phyloP scores from a whole-genome alignment of 345 rosid genomes.

The Rhodomyrtus tomentosa region DNA sequence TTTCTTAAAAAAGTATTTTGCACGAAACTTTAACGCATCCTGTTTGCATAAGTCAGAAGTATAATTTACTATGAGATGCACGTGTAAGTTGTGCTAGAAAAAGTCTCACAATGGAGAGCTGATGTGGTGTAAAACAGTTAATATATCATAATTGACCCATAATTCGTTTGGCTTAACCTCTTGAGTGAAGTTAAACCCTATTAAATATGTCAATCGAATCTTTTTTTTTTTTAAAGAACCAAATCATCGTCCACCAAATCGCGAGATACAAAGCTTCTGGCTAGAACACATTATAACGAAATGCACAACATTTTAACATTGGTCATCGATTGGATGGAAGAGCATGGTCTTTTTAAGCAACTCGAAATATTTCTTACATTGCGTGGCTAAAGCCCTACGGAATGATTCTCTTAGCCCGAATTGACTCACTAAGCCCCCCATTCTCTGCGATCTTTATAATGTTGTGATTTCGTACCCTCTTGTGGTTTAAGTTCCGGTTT shows the following conservation, averaged over 20 bases:
- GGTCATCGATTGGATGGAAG: not conserved
- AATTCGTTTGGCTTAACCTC: not conserved
- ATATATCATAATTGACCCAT: not conserved
- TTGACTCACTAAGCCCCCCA: no score
- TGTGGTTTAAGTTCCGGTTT: no score
- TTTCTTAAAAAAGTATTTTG: not conserved
- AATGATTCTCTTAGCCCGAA: no score
- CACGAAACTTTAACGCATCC: not conserved
- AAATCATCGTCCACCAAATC: not conserved
- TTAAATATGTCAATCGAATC: not conserved
- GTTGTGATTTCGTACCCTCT: no score
- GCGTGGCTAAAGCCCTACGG: no score
- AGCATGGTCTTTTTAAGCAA: not conserved
- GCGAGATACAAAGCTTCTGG: no score
- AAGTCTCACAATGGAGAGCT: accelerated
- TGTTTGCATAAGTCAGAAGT: not conserved
- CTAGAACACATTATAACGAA: no score
- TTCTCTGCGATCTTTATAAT: no score
- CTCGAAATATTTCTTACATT: not conserved
- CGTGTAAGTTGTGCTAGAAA: not conserved
- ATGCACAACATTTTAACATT: no score
- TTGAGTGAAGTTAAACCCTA: not conserved
- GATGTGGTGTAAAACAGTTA: not conserved
- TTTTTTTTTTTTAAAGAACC: not conserved
- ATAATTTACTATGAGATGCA: not conserved